Percentiles rank a stretch among this genome's conserved stretches.
Conservation (phyloP, 441 rosid species). For the Aleurites moluccanus region DNA sequence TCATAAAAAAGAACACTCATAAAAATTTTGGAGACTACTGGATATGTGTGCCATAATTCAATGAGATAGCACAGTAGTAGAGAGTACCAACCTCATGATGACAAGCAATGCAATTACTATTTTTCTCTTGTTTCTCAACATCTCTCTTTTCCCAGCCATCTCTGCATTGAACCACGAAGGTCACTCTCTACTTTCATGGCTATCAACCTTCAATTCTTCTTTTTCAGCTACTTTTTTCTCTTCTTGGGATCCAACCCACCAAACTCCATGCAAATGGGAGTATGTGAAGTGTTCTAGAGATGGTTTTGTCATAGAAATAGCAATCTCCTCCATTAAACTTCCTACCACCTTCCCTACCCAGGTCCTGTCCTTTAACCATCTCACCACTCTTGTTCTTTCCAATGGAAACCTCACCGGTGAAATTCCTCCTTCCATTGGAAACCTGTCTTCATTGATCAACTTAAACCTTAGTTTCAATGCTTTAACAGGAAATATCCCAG, state of each 20-base stretch:
- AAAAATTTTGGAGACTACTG: constrained; percentile 10
- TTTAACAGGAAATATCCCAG: constrained; percentile 50
- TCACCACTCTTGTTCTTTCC: constrained; percentile 49
- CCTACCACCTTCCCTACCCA: constrained; percentile 53
- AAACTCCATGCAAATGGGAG: constrained; percentile 64
- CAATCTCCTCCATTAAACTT: constrained; percentile 40
- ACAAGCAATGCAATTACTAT: constrained; percentile 46
- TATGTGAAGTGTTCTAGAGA: constrained; percentile 45
- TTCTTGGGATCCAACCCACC: constrained; percentile 61
- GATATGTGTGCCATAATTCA: constrained; percentile 23
- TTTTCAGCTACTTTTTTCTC: constrained; percentile 52
- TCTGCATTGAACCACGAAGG: constrained; percentile 71
- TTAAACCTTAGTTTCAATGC: constrained; percentile 68
- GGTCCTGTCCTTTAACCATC: constrained; percentile 44
- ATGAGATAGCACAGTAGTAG: constrained; percentile 44
- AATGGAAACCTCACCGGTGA: constrained; percentile 55
- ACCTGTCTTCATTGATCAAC: constrained; percentile 47
- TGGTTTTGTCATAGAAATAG: constrained; percentile 49
- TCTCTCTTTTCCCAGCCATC: constrained; percentile 42
- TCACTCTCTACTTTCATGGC: constrained; percentile 66
- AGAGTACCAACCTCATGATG: constrained; percentile 39
- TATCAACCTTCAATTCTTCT: constrained; percentile 56
- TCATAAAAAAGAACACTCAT: constrained; percentile 23
- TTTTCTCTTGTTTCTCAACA: constrained; percentile 46
- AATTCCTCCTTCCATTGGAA: constrained; percentile 52